Evolutionary conservation across 768 basidiomycete genomes (phyloP), one percentile per base, ranked within the genome.

Genomic region (Mycena vulgaris): DNA sequence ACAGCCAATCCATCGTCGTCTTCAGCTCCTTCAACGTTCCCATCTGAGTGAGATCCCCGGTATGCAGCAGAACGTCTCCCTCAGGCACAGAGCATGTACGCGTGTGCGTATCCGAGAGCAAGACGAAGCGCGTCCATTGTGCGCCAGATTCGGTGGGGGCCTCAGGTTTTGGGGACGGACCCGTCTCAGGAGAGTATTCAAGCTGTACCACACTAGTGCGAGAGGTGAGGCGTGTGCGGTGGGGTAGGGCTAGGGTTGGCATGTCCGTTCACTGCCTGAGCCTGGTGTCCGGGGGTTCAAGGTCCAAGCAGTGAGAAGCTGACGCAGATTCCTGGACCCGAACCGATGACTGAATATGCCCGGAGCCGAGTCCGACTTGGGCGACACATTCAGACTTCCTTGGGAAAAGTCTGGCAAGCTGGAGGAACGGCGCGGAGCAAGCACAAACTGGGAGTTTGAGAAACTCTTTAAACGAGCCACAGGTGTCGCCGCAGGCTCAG

Each of bases 51-150:
- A 93, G 77, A 70, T 93, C 92, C 2, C 92, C 92, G 25, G 83
- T 83, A 69, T 93, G 91, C n/a, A 93, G 75, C 0, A 93, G 82
- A 1, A 93, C 89, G 70, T 93, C 92, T 9, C 92, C 91, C 1
- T 79, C 70, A 7, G 92, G 92, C 9, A 56, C 52, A 3, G 51
- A 19, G 39, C 23, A 65, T 8, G 53, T 56, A 5, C 27, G 25
- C 8, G 35, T 31, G 52, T 65, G 63, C 2, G 63, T 65, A 42
- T 65, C 63, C 2, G 63, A 65, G 40, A 65, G 25, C 17, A 65
- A 39, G 3, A 65, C 63, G 52, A 65, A 65, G 52, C 63, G 63
- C 13, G 63, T 65, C 23, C 85, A 90, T 6, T 63, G 63, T 45
- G 31, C 62, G 31, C 21, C 51, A n/a, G n/a, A n/a, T n/a, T n/a